A percentile compares a stretch with the other conserved stretches of the same genome.
Evolutionary conservation across 2,329 filamentous ascomycete genomes (phyloP).

Genomic region (Epichloe sp.): DNA sequence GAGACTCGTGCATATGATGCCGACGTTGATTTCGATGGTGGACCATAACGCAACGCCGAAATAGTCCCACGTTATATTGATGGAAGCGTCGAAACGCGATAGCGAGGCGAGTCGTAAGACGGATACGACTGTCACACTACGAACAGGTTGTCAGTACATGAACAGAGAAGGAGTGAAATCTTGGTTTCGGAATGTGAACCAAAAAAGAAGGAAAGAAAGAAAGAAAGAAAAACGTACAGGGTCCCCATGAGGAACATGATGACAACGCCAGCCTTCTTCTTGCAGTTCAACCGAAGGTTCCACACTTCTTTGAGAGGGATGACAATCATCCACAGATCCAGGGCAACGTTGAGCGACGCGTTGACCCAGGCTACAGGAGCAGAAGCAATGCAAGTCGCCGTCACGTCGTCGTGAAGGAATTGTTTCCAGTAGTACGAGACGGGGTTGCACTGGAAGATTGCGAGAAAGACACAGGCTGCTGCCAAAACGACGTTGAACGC

Average conservation of each 20-base stretch:
- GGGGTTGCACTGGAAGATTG: slow-evolving; percentile 34
- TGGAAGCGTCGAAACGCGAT: slow-evolving; percentile 12
- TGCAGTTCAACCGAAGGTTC: slow-evolving; percentile 24
- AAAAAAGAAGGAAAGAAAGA: not conserved
- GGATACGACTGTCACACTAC: slow-evolving; percentile 17
- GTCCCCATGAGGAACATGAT: slow-evolving; percentile 33
- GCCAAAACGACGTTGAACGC: slow-evolving; percentile 23
- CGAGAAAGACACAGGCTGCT: slow-evolving; percentile 25
- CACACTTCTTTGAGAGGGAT: slow-evolving; percentile 30
- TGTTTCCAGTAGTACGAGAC: slow-evolving; percentile 34
- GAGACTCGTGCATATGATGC: slow-evolving; percentile 19
- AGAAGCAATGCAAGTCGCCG: slow-evolving; percentile 32
- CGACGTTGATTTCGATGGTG: slow-evolving; percentile 18
- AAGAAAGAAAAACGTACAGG: slow-evolving; percentile 16
- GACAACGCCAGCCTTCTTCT: slow-evolving; percentile 30
- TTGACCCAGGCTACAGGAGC: slow-evolving; percentile 34
- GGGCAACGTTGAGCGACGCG: slow-evolving; percentile 33
- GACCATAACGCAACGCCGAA: slow-evolving; percentile 15
- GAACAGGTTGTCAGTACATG: not conserved
- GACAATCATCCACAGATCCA: slow-evolving; percentile 35
- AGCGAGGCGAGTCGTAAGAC: slow-evolving; percentile 16
- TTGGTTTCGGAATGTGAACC: not conserved
- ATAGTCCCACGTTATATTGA: slow-evolving; percentile 15
- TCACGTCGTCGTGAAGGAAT: slow-evolving; percentile 28
- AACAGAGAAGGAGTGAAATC: not conserved